Evolutionary conservation across 1,139 yeast species (phyloP), one percentile per base, ranked within the genome.

Genomic region (Williopsis jadinii): DNA sequence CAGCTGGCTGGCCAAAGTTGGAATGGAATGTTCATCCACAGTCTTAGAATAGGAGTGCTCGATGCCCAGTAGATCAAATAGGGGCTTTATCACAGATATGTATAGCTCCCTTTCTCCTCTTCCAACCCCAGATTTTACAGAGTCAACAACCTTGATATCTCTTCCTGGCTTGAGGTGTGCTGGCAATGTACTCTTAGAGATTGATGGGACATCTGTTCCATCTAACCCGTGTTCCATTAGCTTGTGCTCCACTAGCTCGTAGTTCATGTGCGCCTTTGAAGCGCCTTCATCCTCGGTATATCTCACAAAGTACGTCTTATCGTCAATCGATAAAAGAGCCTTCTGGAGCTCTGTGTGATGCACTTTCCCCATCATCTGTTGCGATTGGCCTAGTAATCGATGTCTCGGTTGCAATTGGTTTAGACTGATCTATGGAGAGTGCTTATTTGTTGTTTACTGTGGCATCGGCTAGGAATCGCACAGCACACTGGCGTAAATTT

Each of bases 71-170:
- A 51, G 43, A 0, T 59, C 52, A 3, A 81, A 64, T 2, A 79
- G 47, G 2, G 84, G 84, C 30, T 56, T 46, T 10, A 82, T 45
- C 0, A 78, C 59, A 2, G 59, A 51, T 0, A 45, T 34, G 52
- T 74, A 77, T 13, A 78, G 55, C 44, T 74, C 70, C 31, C 62
- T 63, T 1, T 52, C 46, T 11, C 36, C 40, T 43, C 84, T 64
- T 1, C 81, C 82, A 0, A 63, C 63, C 0, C 87, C 87, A 0
- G 87, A 78, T 10, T 60, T 58, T 2, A 73, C 55, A 0, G 88
- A 81, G 52, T 82, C 87, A 11, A 81, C 53, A 0, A 71, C 57
- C 11, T 35, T 32, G 35, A 46, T 14, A 13, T 15, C 31, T 11
- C 24, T 5, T 15, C 13, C 30, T 11, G 27, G 31, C 9, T 9